Percentiles rank a stretch among this genome's conserved stretches.
Evolutionary conservation across 345 rosid genomes (phyloP).

Genomic region (Abelmoschus esculentus): DNA sequence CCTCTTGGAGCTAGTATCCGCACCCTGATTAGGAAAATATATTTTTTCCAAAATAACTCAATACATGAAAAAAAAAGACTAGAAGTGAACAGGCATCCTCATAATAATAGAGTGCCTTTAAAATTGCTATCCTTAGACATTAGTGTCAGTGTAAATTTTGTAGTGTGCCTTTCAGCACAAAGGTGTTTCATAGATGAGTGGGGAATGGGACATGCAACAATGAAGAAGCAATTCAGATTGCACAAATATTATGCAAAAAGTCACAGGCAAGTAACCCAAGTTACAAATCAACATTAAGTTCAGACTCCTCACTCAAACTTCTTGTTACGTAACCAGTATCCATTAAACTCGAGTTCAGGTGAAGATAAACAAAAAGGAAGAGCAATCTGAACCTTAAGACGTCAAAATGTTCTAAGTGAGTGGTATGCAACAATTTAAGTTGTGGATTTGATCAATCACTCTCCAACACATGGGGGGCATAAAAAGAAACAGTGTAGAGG

Average conservation of each 20-base stretch:
- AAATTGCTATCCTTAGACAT: not conserved
- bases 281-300: not conserved
- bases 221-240: not conserved
- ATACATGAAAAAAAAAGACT: not conserved
- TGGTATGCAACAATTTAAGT: not conserved
- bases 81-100: not conserved
- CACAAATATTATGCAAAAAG: not conserved
- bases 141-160: not conserved
- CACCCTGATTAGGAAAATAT: conserved; percentile 38
- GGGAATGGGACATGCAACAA: not conserved
- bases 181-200: not conserved
- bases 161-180: not conserved
- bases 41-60: conserved; percentile 5
- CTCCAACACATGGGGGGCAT: not conserved
- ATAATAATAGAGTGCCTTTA: not conserved
- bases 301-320: not conserved
- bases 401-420: not conserved
- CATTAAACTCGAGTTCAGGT: not conserved
- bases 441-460: not conserved
- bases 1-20: conserved; percentile 67
- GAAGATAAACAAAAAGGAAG: not conserved
- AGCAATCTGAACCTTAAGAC: not conserved
- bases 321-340: not conserved
- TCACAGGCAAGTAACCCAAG: not conserved
- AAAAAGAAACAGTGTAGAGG: not conserved